A percentile compares a stretch with the other conserved stretches of the same genome.
Evolutionary conservation across 352 stramenopile species (phyloP).

Genomic region (Globisporangium irregulare): DNA sequence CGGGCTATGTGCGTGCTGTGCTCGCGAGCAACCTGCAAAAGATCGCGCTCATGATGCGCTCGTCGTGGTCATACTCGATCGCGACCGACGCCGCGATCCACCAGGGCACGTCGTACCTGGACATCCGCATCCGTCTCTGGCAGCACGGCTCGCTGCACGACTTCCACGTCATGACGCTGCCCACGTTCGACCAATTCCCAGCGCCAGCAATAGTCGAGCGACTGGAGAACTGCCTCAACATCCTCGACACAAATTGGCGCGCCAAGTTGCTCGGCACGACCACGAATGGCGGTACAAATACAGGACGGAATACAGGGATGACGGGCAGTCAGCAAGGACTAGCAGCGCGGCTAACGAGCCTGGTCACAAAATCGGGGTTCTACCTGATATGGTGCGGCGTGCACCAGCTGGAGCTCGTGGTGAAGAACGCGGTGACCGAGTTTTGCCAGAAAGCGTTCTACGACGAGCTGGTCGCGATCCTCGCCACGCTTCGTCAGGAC

Average conservation of each 20-base stretch:
- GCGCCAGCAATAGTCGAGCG: constrained; percentile 34
- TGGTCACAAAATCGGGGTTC: constrained; percentile 45
- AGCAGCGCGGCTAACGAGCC: constrained; percentile 35
- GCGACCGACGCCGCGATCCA: constrained; percentile 45
- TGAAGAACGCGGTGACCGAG: constrained; percentile 45
- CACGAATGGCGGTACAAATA: constrained; percentile 36
- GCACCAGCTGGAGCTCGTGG: constrained; percentile 56
- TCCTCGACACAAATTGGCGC: constrained; percentile 51
- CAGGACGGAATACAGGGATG: constrained; percentile 37
- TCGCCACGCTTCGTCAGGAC: constrained; percentile 33
- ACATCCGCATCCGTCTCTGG: constrained; percentile 54
- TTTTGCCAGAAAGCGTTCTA: constrained; percentile 56
- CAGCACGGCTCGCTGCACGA: constrained; percentile 48
- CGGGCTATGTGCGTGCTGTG: constrained; percentile 47
- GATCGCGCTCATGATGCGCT: constrained; percentile 61
- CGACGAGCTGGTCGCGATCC: constrained; percentile 42
- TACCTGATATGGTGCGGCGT: constrained; percentile 61
- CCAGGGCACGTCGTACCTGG: constrained; percentile 51
- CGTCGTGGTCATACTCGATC: constrained; percentile 50
- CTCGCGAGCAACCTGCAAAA: constrained; percentile 63
- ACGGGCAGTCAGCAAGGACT: constrained; percentile 49
- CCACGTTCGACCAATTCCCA: constrained; percentile 40
- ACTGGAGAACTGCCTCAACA: constrained; percentile 35
- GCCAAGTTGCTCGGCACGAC: constrained; percentile 53
- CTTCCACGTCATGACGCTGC: constrained; percentile 53